Evolutionary conservation across 2,329 filamentous ascomycete species (phyloP), one percentile per base, ranked within the genome.

Genomic region (Trichoderma cornu-damae): DNA sequence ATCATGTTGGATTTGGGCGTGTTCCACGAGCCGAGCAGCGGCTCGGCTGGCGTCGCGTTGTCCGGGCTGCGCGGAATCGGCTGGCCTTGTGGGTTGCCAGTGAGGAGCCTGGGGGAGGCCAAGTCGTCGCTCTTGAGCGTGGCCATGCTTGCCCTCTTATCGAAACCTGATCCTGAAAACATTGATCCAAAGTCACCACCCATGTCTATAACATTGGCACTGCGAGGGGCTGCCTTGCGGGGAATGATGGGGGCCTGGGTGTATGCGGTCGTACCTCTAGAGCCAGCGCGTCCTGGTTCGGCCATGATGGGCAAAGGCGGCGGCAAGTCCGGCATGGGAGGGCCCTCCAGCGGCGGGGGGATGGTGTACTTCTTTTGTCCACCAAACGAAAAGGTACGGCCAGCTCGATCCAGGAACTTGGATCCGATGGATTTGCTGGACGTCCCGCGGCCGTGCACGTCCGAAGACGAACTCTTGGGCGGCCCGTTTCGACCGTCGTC

Each of bases 341-440:
- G 63, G 20, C 68, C 64, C 18, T 69, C 66, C 32, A 65, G 67
- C 22, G 68, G 65, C 12, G 66, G 64, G 14, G 67, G 66, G 30
- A 66, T 61, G 30, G 60, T 65, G 46, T 73, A 68, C 65, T 82
- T 84, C 66, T 82, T 83, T 61, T 75, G 75, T 32, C 75, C 76
- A 22, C 81, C 81, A 65, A 85, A 84, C 2, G 82, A 84, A 63
- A 84, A 84, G 1, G 82, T 83, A 49, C 81, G 77, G 8, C 79
- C 77, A 38, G 81, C 81, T 60, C 80, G 74, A 60, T 79, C 81
- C 49, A 85, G 68, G 53, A 84, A 82, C 32, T 78, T 75, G 49
- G 70, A 71, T 12, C 73, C 72, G n/a, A 76, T 75, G 22, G 77
- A 75, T 64, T 81, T 83, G 26, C 72, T 65, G 3, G 75, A 62